Conservation (phyloP, 192 early-diverging fungal species). For the Funneliformis mosseae region DNA sequence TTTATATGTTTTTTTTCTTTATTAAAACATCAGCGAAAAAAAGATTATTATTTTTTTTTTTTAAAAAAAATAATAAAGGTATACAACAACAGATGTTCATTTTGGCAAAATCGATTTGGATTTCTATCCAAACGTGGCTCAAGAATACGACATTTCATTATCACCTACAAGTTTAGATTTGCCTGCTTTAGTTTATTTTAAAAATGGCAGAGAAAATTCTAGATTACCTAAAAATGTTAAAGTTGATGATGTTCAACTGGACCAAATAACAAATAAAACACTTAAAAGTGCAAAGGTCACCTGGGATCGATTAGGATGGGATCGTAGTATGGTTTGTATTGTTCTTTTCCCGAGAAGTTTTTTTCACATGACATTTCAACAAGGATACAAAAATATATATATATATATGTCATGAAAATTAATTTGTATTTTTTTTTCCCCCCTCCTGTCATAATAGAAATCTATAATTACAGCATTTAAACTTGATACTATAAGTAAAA, state of each 20-base stretch:
- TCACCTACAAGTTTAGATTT: slow-evolving; percentile 56
- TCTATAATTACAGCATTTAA: slow-evolving; percentile 13
- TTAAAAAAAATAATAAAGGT: slow-evolving; percentile 30
- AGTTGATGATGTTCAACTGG: slow-evolving; percentile 38
- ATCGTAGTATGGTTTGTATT: slow-evolving; percentile 25
- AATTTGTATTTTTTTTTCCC: background rate
- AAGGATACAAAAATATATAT: too few relatives aligned
- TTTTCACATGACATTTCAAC: too few relatives aligned
- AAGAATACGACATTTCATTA: slow-evolving; percentile 50
- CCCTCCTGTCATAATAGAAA: background rate
- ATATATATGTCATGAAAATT: background rate
- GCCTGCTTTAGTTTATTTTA: slow-evolving; percentile 54
- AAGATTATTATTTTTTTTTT: background rate
- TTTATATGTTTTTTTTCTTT: background rate
- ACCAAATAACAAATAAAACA: slow-evolving; percentile 32
- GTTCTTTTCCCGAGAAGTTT: background rate
- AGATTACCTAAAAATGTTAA: slow-evolving; percentile 48
- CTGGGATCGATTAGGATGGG: slow-evolving; percentile 44
- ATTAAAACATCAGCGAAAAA: background rate
- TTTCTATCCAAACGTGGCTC: slow-evolving; percentile 42
- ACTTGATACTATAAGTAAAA: slow-evolving; percentile 11
- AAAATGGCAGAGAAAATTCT: slow-evolving; percentile 49
- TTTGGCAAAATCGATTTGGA: slow-evolving; percentile 60
- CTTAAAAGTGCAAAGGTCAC: slow-evolving; percentile 39
- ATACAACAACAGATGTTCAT: slow-evolving; percentile 37